Evolutionary conservation across 306 rosid species (phyloP), one percentile per base, ranked within the genome.

Genomic region (Begonia loranthoides): DNA sequence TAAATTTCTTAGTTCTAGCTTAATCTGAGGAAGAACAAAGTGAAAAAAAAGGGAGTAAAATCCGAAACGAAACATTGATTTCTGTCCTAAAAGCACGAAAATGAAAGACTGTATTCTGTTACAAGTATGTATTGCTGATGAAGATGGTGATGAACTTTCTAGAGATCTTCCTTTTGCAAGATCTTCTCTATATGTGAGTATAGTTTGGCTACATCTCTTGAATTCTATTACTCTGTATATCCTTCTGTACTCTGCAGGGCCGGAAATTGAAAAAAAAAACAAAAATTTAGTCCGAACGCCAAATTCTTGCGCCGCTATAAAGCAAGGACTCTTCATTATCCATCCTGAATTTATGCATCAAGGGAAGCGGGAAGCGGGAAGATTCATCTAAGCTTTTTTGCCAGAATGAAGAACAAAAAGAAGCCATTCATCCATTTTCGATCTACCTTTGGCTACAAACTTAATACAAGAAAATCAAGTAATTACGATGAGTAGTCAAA

Each of bases 151-250:
- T 28, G 36, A 28, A 28, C 36, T 28, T 28, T 28, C 36, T 28
- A 28, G 36, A 28, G 36, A 28, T 28, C 36, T 28, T 28, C 36
- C 9, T 28, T 28, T 28, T 28, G 36, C 36, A 7, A 28, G 36
- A 28, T 28, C 83, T 64, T 53, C 78, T 80, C 72, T 78, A 70
- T 67, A 75, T 72, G 83, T 85, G 68, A 84, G 82, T 82, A 78
- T 75, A 63, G 68, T 72, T 77, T 76, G 60, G 81, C 95, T 89
- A 79, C 80, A 84, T 95, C 85, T 80, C 95, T 74, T 63, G 73
- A 66, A 51, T 73, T 62, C 57, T 62, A 49, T 58, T 73, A 68
- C 71, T 73, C 81, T 71, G 66, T 77, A 74, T 77, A 73, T 64
- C 84, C 83, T 79, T 73, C 87, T 86, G 87, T 82, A 85, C 81